Conservation (phyloP, 1,139 yeast genomes). For the Geotrichum fermentans region DNA sequence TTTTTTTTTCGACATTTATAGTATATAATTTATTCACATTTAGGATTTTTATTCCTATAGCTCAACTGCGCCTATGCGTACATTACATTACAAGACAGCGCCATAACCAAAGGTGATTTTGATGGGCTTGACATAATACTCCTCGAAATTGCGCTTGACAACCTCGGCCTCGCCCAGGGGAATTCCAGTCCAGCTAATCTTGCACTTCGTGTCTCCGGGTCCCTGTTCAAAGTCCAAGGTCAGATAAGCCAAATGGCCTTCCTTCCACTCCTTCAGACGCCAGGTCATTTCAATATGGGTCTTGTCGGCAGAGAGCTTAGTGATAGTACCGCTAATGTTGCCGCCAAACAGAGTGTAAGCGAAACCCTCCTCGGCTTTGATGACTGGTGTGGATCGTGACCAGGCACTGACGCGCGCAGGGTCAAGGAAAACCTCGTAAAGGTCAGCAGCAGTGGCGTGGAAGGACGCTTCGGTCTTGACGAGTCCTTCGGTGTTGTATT, state of each 20-base stretch:
- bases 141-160: constrained; percentile 79
- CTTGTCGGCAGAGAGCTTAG: constrained; percentile 48
- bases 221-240: constrained; percentile 68
- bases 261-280: constrained; percentile 87
- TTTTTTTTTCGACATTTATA: neutral
- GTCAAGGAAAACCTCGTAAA: constrained; percentile 70
- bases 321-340: constrained; percentile 68
- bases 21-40: neutral
- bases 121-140: constrained; percentile 80
- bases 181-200: constrained; percentile 79
- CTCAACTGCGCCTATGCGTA: too few species aligned
- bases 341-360: constrained; percentile 78
- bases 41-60: too few species aligned
- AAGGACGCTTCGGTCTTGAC: constrained; percentile 68
- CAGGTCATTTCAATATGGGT: constrained; percentile 64
- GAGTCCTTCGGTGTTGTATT: constrained; percentile 72
- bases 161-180: constrained; percentile 97
- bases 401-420: constrained; percentile 79
- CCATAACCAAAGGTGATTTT: constrained; percentile 89
- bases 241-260: constrained; percentile 70
- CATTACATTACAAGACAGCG: constrained; percentile 30
- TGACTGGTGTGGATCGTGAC: constrained; percentile 72
- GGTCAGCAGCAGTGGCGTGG: constrained; percentile 81
- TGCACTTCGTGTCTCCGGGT: constrained; percentile 72
- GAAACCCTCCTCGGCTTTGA: constrained; percentile 59